Evolutionary conservation across 345 rosid genomes (phyloP), one percentile per base, ranked within the genome.

Genomic region (Carallia brachiata): DNA sequence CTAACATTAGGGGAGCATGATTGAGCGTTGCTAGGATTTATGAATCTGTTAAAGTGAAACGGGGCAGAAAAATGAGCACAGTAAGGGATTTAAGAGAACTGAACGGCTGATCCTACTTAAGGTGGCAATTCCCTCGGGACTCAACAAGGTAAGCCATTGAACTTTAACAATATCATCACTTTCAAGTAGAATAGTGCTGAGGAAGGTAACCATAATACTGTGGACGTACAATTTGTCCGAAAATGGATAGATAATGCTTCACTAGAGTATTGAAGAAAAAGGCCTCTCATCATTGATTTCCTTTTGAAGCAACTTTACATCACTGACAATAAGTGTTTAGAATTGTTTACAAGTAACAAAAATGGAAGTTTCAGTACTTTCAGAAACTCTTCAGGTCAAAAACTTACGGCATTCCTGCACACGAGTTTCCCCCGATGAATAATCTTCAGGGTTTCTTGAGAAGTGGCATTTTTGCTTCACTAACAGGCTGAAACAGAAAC

Each of bases 271-370:
- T 4, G 34, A 27, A 15, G 61, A 72, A 61, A 63, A 53, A 68
- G 67, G 0, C 28, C 52, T 8, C 64, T 32, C 59, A n/a, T 56
- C 75, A 64, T 67, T 68, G 70, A 75, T 52, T 73, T 58, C 52
- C 61, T 69, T 34, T 72, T 32, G 39, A 75, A 65, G 37, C 50
- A 75, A 72, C 70, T 75, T 80, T 78, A 78, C 82, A 78, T 64
- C 57, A 59, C 5, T 5, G 17, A 69, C 62, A 48, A 23, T 23
- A 23, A 23, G 23, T 23, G 23, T 23, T 23, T 23, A 23, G 23
- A 23, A 36, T 36, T 56, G 70, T 66, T 56, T 39, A 52, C 58
- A 61, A 63, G 60, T 57, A 52, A 75, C 59, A 47, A 30, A 44
- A 48, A 47, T 12, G 31, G 73, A 58, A 31, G 27, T 5, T 32